A percentile compares a stretch with the other conserved stretches of the same genome.
These are phyloP conservation scores for Chlamydomonas reinhardtii DNA, from an alignment of 163 green algal genomes.

Conservation along the genomic window DNA sequence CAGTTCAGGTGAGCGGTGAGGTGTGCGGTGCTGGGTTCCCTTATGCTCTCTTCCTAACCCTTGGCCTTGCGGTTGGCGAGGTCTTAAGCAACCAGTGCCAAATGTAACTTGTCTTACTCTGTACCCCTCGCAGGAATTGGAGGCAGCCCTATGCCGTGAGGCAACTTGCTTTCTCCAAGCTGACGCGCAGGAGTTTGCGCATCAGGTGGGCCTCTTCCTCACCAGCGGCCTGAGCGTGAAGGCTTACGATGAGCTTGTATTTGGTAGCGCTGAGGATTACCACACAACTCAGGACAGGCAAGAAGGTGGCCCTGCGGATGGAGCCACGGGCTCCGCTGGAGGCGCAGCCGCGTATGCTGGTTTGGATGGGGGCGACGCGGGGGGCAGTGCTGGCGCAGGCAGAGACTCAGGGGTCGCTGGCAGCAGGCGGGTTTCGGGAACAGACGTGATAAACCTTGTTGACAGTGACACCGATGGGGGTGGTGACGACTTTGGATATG, in stretches of 20 bases:
- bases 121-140: constrained; percentile 16
- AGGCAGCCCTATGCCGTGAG: background rate
- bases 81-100: no score
- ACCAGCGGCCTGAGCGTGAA: constrained; percentile 3
- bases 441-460: background rate
- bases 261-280: background rate
- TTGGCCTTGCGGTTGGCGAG: no score
- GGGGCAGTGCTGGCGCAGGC: no score
- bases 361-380: background rate
- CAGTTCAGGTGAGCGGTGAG: constrained; percentile 16
- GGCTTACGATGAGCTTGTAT: constrained; percentile 3
- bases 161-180: background rate
- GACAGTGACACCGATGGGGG: background rate
- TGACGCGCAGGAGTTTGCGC: background rate
- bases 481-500: background rate
- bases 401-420: background rate
- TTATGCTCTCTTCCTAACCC: no score
- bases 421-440: no score
- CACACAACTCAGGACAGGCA: no score
- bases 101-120: background rate
- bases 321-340: background rate
- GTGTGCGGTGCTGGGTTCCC: no score
- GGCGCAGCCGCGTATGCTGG: no score
- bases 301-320: no score
- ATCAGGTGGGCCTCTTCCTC: constrained; percentile 4